Conservation (phyloP, 768 basidiomycete genomes). For the Calocybe indica region DNA sequence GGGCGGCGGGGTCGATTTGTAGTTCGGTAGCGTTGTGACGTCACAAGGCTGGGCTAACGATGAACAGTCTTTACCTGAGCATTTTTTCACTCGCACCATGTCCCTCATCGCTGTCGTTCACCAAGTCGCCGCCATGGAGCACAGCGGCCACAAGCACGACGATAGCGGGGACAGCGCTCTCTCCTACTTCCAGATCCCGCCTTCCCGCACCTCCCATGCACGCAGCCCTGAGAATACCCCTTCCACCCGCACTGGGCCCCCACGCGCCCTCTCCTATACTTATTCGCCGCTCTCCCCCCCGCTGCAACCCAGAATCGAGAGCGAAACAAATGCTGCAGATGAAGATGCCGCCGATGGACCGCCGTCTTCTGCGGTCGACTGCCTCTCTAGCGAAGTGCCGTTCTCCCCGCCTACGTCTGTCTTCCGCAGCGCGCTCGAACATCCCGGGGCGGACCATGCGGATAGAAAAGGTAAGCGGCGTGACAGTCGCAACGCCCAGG, state of each 20-base stretch:
- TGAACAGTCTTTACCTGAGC: too few species aligned
- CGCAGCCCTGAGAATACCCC: conserved; percentile 34
- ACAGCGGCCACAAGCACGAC: too few species aligned
- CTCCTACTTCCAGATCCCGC: too few species aligned
- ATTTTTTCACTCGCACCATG: conserved; percentile 11
- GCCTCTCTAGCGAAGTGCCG: too few species aligned
- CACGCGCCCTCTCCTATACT: conserved; percentile 64
- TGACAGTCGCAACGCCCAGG: conserved; percentile 34
- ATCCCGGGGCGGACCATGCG: conserved; percentile 27
- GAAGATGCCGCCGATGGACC: conserved; percentile 26
- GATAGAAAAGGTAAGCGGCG: conserved; percentile 54
- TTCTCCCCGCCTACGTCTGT: conserved; percentile 19
- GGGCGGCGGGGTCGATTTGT: conserved; percentile 28
- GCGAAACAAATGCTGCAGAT: conserved; percentile 19
- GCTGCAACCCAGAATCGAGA: conserved; percentile 17
- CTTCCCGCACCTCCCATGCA: too few species aligned
- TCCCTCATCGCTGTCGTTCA: conserved; percentile 18
- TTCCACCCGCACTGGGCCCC: conserved; percentile 65
- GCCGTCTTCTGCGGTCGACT: conserved; percentile 24
- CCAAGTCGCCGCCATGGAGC: conserved; percentile 5
- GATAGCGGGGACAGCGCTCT: too few species aligned
- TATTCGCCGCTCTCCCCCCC: conserved; percentile 47
- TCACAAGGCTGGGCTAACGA: too few species aligned
- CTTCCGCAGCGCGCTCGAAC: conserved; percentile 63
- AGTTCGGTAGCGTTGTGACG: too few species aligned